phyloP scores from a whole-genome alignment of 2,329 filamentous ascomycete genomes.

The Epichloe hybrida region DNA sequence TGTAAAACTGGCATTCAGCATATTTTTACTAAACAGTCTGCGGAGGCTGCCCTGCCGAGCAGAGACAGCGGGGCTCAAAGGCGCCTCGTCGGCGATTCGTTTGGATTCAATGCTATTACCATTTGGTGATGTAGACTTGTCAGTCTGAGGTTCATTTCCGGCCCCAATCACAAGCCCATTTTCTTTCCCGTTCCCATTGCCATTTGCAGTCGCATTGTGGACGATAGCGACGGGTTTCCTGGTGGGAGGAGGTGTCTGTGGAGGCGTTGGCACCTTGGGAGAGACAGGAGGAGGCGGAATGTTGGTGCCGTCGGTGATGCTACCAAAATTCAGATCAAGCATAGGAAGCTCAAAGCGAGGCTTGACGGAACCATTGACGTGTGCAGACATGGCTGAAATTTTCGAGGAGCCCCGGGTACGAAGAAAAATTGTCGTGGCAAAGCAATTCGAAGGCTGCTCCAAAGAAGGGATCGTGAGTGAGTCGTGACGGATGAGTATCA shows the following conservation, averaged over 20 bases:
- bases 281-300: constrained; percentile 46
- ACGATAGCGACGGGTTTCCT: constrained; percentile 10
- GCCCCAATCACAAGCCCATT: not conserved
- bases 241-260: constrained; percentile 20
- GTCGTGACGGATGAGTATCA: not conserved
- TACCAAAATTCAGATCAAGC: constrained; percentile 44
- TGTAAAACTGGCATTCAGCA: constrained; percentile 40
- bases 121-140: constrained; percentile 14
- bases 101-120: constrained; percentile 34
- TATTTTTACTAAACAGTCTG: constrained; percentile 41
- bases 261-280: constrained; percentile 35
- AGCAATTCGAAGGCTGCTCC: not conserved
- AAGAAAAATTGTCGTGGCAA: not conserved
- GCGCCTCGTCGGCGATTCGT: constrained; percentile 35
- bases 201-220: not conserved
- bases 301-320: constrained; percentile 45
- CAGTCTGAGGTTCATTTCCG: not conserved
- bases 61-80: constrained; percentile 38
- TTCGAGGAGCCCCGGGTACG: not conserved
- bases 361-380: constrained; percentile 15
- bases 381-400: constrained; percentile 18
- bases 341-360: constrained; percentile 42
- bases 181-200: not conserved
- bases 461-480: not conserved
- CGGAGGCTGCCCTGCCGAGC: constrained; percentile 42